These are phyloP conservation scores for Mariannaea sp. DNA, from an alignment of 2,329 filamentous ascomycete genomes.

Conservation along the genomic window DNA sequence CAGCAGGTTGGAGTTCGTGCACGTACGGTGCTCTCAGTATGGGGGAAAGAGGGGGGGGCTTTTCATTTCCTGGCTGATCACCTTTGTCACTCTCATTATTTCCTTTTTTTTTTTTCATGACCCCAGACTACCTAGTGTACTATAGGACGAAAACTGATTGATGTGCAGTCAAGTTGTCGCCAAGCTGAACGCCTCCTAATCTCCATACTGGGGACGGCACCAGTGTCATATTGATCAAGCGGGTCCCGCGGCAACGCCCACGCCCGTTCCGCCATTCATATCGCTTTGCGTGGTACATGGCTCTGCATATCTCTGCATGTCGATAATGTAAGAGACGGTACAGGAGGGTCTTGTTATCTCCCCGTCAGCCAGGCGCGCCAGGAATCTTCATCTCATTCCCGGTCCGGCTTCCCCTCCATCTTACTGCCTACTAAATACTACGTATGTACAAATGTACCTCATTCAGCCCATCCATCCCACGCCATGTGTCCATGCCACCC, in stretches of 20 bases:
- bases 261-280: conserved; percentile 28
- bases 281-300: conserved; percentile 19
- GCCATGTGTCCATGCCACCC: conserved; percentile 3
- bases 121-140: no score
- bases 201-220: conserved; percentile 26
- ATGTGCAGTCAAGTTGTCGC: conserved; percentile 19
- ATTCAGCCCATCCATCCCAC: conserved; percentile 15
- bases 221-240: conserved; percentile 34
- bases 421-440: no score
- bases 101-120: background rate
- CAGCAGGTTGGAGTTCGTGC: conserved; percentile 3
- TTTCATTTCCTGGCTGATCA: conserved; percentile 27
- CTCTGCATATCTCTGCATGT: conserved; percentile 25
- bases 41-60: no score
- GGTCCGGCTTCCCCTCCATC: conserved; percentile 18
- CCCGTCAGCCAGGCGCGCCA: no score
- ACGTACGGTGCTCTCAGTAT: conserved; percentile 16
- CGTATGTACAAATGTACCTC: conserved; percentile 24
- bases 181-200: conserved; percentile 27
- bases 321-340: conserved; percentile 9
- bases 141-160: no score
- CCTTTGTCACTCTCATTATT: no score
- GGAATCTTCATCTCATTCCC: conserved; percentile 29
- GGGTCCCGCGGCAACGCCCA: conserved; percentile 29
- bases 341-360: no score